Conservation (phyloP, 768 basidiomycete genomes). For the Cantharellus cinnabarinus region DNA sequence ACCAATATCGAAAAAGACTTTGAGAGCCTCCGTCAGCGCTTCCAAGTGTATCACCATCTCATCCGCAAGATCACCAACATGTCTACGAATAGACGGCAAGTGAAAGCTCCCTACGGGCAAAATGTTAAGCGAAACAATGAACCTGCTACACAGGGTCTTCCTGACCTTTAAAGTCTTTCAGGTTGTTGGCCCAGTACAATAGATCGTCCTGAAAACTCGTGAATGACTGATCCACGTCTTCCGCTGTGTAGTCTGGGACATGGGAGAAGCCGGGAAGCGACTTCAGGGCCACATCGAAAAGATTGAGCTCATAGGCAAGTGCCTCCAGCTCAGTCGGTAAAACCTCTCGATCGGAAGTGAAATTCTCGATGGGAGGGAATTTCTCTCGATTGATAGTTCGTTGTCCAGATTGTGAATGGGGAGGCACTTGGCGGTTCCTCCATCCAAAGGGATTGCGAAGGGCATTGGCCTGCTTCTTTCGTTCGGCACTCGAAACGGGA, state of each 20-base stretch:
- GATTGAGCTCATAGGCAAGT: conserved; percentile 43
- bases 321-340: conserved; percentile 44
- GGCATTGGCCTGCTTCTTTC: not conserved
- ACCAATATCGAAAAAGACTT: conserved; percentile 62
- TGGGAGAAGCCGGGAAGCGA: conserved; percentile 43
- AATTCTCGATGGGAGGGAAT: not conserved
- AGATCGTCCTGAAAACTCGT: conserved; percentile 48
- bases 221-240: conserved; percentile 48
- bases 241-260: conserved; percentile 51
- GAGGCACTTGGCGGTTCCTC: not conserved
- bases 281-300: conserved; percentile 20
- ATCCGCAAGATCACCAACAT: conserved; percentile 38
- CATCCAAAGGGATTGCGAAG: too few species aligned
- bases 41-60: conserved; percentile 62
- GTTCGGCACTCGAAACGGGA: conserved; percentile 10
- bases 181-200: conserved; percentile 58
- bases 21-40: conserved; percentile 42
- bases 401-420: not conserved
- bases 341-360: conserved; percentile 32
- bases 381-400: not conserved
- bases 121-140: conserved; percentile 3
- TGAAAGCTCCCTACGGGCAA: conserved; percentile 33
- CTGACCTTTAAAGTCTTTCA: conserved; percentile 39
- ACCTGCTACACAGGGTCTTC: not conserved
- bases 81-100: conserved; percentile 49